Conservation (phyloP, 2,329 filamentous ascomycete species). For the Sphaerostilbella broomeana region DNA sequence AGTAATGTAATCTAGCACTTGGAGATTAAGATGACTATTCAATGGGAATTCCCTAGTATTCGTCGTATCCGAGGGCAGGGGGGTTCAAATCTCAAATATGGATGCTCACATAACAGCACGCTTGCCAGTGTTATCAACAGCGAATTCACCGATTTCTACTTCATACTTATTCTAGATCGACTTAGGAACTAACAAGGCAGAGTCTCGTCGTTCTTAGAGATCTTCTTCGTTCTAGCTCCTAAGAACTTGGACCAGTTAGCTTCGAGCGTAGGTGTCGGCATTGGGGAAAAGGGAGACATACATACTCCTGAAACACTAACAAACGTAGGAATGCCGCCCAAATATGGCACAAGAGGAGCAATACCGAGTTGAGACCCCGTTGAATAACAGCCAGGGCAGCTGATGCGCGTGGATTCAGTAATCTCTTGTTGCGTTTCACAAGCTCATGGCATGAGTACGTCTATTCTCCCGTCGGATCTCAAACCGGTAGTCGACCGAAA, state of each 20-base stretch:
- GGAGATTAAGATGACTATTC: too few relatives aligned
- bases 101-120: constrained; percentile 1
- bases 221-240: constrained; percentile 89
- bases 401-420: constrained; percentile 71
- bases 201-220: constrained; percentile 94
- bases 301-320: constrained; percentile 90
- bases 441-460: constrained; percentile 81
- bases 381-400: constrained; percentile 92
- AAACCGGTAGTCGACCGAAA: constrained; percentile 96
- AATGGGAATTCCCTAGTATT: constrained; percentile 83
- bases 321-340: constrained; percentile 72
- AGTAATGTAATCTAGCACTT: constrained; percentile 10
- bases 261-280: too few relatives aligned
- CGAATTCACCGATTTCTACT: constrained; percentile 80
- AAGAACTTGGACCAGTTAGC: too few relatives aligned
- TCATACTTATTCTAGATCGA: constrained; percentile 83
- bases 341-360: constrained; percentile 67
- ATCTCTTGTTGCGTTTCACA: constrained; percentile 69
- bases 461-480: constrained; percentile 55
- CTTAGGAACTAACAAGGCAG: constrained; percentile 89
- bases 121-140: constrained; percentile 1
- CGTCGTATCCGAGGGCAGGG: constrained; percentile 76
- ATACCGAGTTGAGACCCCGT: constrained; percentile 89
- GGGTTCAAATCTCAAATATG: too few relatives aligned
- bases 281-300: too few relatives aligned